Percentiles rank a stretch among this genome's conserved stretches.
phyloP scores from a whole-genome alignment of 257 asterid species.

The Solanum bukasovii region DNA sequence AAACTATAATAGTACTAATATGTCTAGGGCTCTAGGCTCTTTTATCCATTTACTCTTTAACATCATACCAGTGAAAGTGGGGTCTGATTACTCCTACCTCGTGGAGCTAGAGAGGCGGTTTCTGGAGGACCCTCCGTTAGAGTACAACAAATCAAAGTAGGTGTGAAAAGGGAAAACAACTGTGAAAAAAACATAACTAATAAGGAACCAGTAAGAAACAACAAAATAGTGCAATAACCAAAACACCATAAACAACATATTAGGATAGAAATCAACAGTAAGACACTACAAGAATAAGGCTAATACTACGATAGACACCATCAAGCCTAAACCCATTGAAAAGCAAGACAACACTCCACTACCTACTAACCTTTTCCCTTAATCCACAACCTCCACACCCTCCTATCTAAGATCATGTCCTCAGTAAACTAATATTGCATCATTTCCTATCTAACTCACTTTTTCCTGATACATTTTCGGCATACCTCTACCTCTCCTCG shows the following conservation, averaged over 20 bases:
- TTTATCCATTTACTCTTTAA: background rate
- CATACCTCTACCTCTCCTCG: background rate
- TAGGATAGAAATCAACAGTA: background rate
- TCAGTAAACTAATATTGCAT: background rate
- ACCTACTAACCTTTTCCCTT: background rate
- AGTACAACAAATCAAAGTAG: background rate
- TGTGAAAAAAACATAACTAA: background rate
- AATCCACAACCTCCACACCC: background rate
- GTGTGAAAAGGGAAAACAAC: background rate
- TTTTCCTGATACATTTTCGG: background rate
- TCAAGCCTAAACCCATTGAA: background rate
- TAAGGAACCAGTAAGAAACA: background rate
- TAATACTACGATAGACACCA: background rate
- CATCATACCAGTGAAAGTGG: background rate
- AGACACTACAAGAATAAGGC: background rate
- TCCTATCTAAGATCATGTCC: background rate
- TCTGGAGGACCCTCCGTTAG: background rate
- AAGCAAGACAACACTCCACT: background rate
- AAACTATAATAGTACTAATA: background rate
- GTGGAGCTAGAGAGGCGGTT: background rate
- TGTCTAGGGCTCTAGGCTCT: background rate
- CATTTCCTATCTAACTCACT: background rate
- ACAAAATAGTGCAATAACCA: background rate
- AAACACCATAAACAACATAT: background rate
- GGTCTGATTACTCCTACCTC: background rate